These are phyloP conservation scores for Xylaria nigripes DNA, from an alignment of 495 filamentous ascomycete species.

Conservation along the genomic window DNA sequence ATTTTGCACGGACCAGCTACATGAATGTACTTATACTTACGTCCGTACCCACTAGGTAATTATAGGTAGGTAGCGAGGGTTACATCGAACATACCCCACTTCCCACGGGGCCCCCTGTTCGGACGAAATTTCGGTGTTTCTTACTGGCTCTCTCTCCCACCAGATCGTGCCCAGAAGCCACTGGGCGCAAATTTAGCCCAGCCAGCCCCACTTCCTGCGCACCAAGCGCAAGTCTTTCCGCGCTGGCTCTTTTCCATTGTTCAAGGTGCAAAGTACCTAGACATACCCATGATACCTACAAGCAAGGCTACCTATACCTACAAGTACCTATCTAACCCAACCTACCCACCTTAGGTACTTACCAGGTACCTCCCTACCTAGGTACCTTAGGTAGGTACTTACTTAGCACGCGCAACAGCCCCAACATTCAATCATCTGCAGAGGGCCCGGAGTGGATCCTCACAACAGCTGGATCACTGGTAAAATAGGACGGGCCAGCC, in stretches of 20 bases:
- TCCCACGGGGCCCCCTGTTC: background rate
- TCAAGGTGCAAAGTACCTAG: too few species aligned
- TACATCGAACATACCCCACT: background rate
- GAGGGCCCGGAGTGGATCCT: slow-evolving; percentile 1
- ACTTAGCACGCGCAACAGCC: background rate
- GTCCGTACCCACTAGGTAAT: background rate
- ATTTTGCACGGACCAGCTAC: too few species aligned
- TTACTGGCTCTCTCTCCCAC: background rate
- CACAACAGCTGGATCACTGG: background rate
- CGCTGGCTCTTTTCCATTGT: slow-evolving; percentile 9
- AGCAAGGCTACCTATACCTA: too few species aligned
- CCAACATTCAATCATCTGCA: background rate
- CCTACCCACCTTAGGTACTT: too few species aligned
- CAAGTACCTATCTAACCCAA: too few species aligned
- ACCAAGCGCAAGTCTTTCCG: slow-evolving; percentile 4
- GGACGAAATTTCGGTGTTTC: slow-evolving; percentile 1
- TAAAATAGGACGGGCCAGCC: slow-evolving; percentile 1
- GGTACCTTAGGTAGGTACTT: background rate
- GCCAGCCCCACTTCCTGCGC: background rate
- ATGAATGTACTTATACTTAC: background rate
- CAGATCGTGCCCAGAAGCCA: slow-evolving; percentile 3
- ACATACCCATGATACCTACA: too few species aligned
- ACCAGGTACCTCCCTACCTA: background rate
- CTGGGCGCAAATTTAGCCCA: slow-evolving; percentile 10
- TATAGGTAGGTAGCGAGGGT: background rate